Evolutionary conservation across 2,329 filamentous ascomycete genomes (phyloP).

Genomic region (Aspergillus sp.): DNA sequence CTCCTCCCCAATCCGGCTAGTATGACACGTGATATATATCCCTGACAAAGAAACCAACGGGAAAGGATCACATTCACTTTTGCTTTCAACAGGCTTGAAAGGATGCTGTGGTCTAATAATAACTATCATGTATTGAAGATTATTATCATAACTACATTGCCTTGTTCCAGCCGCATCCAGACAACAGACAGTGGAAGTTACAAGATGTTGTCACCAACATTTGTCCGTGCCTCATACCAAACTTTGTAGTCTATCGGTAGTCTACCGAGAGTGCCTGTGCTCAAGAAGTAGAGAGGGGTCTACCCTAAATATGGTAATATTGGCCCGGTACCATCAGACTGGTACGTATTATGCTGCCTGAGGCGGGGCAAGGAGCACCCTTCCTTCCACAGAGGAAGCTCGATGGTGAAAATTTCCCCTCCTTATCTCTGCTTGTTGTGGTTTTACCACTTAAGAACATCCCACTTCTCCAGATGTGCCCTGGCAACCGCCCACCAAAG

Average conservation of each 20-base stretch:
- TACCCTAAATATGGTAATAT: neutral
- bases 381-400: neutral
- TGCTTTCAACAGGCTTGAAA: neutral
- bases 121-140: neutral
- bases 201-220: neutral
- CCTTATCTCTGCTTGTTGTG: conserved; percentile 35
- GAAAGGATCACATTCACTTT: neutral
- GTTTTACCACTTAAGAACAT: conserved; percentile 34
- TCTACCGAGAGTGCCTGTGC: neutral
- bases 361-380: neutral
- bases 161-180: neutral
- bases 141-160: neutral
- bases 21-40: neutral
- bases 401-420: conserved; percentile 14
- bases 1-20: neutral
- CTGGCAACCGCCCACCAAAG: conserved; percentile 27
- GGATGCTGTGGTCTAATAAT: neutral
- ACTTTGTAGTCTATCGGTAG: neutral
- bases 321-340: neutral
- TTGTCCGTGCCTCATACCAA: too few species aligned
- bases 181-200: neutral
- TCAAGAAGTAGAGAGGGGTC: neutral
- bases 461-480: conserved; percentile 26
- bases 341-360: conserved; percentile 2
- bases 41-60: neutral